Conservation (phyloP, 495 filamentous ascomycete genomes). For the Penicillium coffeae region DNA sequence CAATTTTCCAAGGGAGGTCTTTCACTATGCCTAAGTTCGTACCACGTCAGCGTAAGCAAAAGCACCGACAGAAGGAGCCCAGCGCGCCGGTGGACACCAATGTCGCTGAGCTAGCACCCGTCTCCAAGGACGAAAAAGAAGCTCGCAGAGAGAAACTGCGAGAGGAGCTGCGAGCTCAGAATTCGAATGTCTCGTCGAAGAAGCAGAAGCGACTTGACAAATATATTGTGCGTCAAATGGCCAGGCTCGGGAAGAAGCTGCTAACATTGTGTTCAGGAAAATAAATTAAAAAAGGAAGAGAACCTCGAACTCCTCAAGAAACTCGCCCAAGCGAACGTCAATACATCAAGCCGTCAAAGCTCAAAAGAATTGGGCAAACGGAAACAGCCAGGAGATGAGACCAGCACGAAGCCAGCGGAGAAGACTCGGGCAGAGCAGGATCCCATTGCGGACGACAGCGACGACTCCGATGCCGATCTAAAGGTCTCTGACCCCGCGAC, state of each 20-base stretch:
- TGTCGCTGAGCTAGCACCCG: conserved; percentile 64
- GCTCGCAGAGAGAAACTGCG: conserved; percentile 64
- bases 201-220: conserved; percentile 95
- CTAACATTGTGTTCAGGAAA: conserved; percentile 57
- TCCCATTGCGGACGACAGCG: conserved; percentile 31
- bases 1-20: conserved; percentile 11
- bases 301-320: conserved; percentile 80
- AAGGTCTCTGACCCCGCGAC: conserved; percentile 17
- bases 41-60: conserved; percentile 76
- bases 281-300: conserved; percentile 91
- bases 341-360: conserved; percentile 75
- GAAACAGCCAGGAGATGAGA: conserved; percentile 26
- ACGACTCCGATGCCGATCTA: conserved; percentile 35
- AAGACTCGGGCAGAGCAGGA: conserved; percentile 15
- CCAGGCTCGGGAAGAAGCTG: not conserved
- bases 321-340: conserved; percentile 70
- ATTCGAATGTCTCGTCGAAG: conserved; percentile 77
- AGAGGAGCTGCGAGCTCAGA: conserved; percentile 55
- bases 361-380: conserved; percentile 67
- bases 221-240: conserved; percentile 67
- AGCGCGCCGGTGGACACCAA: conserved; percentile 60
- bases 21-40: conserved; percentile 65
- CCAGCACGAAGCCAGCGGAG: not conserved
- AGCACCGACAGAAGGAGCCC: conserved; percentile 38
- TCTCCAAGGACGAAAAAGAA: conserved; percentile 63